Percentiles rank a stretch among this genome's conserved stretches.
These are phyloP conservation scores for Paraphoma sp. DNA, from an alignment of 2,329 filamentous ascomycete species.

Conservation along the genomic window DNA sequence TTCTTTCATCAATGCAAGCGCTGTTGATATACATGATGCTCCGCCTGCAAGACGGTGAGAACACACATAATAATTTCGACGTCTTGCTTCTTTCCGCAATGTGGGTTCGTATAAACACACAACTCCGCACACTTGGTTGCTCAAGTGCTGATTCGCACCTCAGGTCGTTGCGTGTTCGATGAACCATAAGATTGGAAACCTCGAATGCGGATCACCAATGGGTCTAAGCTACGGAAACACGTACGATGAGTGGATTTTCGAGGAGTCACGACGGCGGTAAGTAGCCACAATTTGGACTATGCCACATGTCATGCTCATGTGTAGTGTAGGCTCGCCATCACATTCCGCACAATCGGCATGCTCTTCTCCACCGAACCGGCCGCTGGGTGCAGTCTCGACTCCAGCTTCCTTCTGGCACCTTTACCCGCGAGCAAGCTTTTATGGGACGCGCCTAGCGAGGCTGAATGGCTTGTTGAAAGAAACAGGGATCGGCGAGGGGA, in stretches of 20 bases:
- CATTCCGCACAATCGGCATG: constrained; percentile 53
- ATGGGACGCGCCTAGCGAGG: constrained; percentile 52
- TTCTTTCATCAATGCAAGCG: constrained; percentile 54
- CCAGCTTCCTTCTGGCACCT: constrained; percentile 51
- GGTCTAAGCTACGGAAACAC: constrained; percentile 23
- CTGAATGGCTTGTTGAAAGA: constrained; percentile 44
- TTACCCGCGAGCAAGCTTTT: constrained; percentile 52
- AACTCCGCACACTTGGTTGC: not conserved
- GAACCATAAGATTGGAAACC: constrained; percentile 1
- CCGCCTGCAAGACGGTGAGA: constrained; percentile 54
- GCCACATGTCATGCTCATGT: too few species aligned
- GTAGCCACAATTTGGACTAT: too few species aligned
- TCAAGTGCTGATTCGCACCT: not conserved
- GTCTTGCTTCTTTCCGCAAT: constrained; percentile 45
- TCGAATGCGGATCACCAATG: not conserved
- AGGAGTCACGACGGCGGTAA: constrained; percentile 51
- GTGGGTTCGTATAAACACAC: constrained; percentile 32
- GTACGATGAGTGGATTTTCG: constrained; percentile 53
- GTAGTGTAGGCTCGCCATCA: too few species aligned
- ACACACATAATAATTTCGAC: constrained; percentile 53
- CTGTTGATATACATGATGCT: constrained; percentile 54
- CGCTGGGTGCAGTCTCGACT: constrained; percentile 43
- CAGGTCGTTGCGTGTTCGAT: constrained; percentile 9
- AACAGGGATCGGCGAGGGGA: constrained; percentile 26
- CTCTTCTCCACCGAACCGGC: constrained; percentile 54